Base-by-base conservation (phyloP, 371 early-diverging fungal species). In the Rhizopus delemar region DNA sequence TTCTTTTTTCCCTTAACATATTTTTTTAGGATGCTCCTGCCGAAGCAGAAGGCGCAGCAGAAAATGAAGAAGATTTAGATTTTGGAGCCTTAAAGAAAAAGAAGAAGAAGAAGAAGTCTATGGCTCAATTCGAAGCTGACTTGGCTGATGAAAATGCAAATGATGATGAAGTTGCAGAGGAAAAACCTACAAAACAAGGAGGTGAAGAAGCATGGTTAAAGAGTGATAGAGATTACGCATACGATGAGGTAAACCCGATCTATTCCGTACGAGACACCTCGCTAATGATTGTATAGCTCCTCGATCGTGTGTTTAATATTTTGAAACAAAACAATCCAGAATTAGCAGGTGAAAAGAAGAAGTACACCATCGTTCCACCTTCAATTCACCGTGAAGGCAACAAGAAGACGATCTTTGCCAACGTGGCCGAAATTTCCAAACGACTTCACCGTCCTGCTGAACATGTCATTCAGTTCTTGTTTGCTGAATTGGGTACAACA, bases 381-480 rank as follows among this genome's bases (percentile, higher is more conserved):
- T 87, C 90, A 55, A 90, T 99, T 43, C 78, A 83, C 62, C 86
- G 94, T 57, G 99, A 98, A 76, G 97, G 99, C 53, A 90, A 87
- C 79, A 96, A 96, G 84, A 96, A 96, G 83, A 92, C 95, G 16
- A 83, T 89, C 45, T 99, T 99, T 82, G 93, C 92, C 61, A 99
- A 99, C 74, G 84, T 98, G 15, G 86, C 89, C 56, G 98, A 97
- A 66, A 95, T 97, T 60, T 89, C 91, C 75, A 91, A 89, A 71
- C 81, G 94, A 66, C 94, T 98, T 90, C 92, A 93, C 74, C 92
- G 99, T 71, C 86, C 91, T 55, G 91, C 93, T 13, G 97, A 98
- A 45, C 99, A 99, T 82, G 85, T 99, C 39, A 95, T 95, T 70
- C 95, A 96, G 77, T 99, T 90, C 84, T 84, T 99, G 70, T 97